Conservation (phyloP, 2,329 filamentous ascomycete genomes). For the Sclerotiophoma versabilis region DNA sequence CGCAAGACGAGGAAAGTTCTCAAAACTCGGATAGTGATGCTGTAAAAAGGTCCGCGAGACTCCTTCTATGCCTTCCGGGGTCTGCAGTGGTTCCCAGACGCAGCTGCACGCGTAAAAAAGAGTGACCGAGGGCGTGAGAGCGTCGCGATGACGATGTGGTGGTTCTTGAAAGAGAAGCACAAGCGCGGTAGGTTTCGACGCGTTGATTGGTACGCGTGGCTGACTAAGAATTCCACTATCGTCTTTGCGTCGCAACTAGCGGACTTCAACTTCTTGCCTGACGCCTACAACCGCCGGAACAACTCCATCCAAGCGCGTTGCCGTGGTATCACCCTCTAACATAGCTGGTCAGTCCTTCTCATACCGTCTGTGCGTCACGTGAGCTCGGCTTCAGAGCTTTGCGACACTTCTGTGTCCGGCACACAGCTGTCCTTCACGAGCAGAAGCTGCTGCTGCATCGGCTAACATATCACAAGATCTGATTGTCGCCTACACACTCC, state of each 20-base stretch:
- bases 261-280: conserved; percentile 35
- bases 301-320: conserved; percentile 39
- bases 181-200: conserved; percentile 29
- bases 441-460: conserved; percentile 28
- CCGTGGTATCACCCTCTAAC: conserved; percentile 33
- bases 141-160: conserved; percentile 11
- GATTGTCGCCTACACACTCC: conserved; percentile 4
- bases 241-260: conserved; percentile 14
- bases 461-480: conserved; percentile 28
- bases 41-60: conserved; percentile 6
- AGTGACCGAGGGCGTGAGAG: conserved; percentile 20
- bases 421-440: conserved; percentile 22
- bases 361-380: conserved; percentile 31
- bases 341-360: conserved; percentile 28
- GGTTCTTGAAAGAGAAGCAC: conserved; percentile 23
- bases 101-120: conserved; percentile 23
- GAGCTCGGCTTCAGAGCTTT: conserved; percentile 19
- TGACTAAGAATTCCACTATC: conserved; percentile 3
- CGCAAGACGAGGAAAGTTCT: conserved; percentile 19
- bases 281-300: conserved; percentile 30
- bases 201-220: conserved; percentile 33
- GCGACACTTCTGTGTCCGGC: conserved; percentile 17
- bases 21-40: conserved; percentile 14
- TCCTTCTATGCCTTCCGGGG: conserved; percentile 1
- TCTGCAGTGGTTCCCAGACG: conserved; percentile 14